Percentiles rank a stretch among this genome's conserved stretches.
Evolutionary conservation across 345 rosid genomes (phyloP).

Genomic region (Eucalyptus polybractea): DNA sequence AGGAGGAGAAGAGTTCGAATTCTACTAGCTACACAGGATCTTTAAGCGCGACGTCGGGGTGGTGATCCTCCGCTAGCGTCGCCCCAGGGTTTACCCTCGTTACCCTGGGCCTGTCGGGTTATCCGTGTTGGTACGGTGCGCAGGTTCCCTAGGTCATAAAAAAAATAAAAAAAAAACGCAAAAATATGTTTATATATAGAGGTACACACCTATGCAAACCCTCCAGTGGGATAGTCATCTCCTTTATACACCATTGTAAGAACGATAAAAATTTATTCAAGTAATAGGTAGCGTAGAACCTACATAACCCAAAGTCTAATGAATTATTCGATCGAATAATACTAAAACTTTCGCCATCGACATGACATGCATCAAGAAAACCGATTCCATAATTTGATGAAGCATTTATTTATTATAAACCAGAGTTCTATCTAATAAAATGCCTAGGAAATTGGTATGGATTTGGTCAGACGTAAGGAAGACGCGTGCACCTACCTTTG

Average conservation of each 20-base stretch:
- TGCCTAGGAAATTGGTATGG: neutral
- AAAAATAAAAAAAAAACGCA: too few relatives aligned
- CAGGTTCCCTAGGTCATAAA: too few relatives aligned
- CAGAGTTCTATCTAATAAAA: neutral
- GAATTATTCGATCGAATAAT: neutral
- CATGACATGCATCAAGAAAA: neutral
- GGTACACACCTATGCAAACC: neutral
- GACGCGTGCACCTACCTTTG: neutral
- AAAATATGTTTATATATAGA: neutral
- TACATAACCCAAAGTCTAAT: neutral
- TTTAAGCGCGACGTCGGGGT: too few relatives aligned
- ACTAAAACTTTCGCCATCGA: neutral
- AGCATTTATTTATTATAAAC: neutral
- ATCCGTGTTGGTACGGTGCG: too few relatives aligned
- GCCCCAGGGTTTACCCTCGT: too few relatives aligned
- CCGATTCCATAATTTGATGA: neutral
- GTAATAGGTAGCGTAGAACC: neutral
- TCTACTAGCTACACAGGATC: too few relatives aligned
- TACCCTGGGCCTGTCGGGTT: too few relatives aligned
- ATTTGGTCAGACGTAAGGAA: neutral
- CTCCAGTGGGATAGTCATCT: neutral
- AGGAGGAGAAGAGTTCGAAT: too few relatives aligned
- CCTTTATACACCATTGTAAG: neutral
- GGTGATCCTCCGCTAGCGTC: rapidly evolving
- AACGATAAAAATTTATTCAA: neutral